phyloP scores from a whole-genome alignment of 805 yeast species.

The Pichia paraexigua region DNA sequence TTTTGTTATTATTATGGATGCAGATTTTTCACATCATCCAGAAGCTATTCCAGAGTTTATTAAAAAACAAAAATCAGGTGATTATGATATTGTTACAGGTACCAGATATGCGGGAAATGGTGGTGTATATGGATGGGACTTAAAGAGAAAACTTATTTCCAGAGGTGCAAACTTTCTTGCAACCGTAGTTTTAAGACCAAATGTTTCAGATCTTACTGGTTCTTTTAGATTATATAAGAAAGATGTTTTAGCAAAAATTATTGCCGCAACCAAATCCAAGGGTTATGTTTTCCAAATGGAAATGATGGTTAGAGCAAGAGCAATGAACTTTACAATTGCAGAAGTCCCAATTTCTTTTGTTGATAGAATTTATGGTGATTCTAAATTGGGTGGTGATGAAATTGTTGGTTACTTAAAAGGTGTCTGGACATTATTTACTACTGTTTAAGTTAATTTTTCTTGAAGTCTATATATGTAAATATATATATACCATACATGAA shows the following conservation, averaged over 20 bases:
- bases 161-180: slow-evolving; percentile 79
- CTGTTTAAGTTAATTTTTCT: slow-evolving; percentile 32
- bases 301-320: slow-evolving; percentile 77
- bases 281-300: slow-evolving; percentile 86
- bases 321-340: slow-evolving; percentile 64
- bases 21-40: slow-evolving; percentile 78
- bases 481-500: neutral
- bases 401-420: slow-evolving; percentile 72
- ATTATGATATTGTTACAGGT: slow-evolving; percentile 43
- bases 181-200: slow-evolving; percentile 59
- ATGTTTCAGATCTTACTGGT: slow-evolving; percentile 69
- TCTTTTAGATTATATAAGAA: slow-evolving; percentile 70
- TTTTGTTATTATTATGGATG: slow-evolving; percentile 76
- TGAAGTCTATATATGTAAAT: neutral
- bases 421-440: slow-evolving; percentile 60
- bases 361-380: slow-evolving; percentile 71
- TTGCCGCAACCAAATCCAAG: slow-evolving; percentile 60
- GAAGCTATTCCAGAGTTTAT: slow-evolving; percentile 72
- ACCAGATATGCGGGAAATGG: slow-evolving; percentile 77
- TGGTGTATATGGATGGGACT: slow-evolving; percentile 80
- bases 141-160: slow-evolving; percentile 67
- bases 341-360: slow-evolving; percentile 76
- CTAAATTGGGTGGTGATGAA: slow-evolving; percentile 75
- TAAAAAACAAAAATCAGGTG: slow-evolving; percentile 44
- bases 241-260: slow-evolving; percentile 56